Evolutionary conservation across 2,329 filamentous ascomycete species (phyloP).

Genomic region (Cryphonectria radicalis): DNA sequence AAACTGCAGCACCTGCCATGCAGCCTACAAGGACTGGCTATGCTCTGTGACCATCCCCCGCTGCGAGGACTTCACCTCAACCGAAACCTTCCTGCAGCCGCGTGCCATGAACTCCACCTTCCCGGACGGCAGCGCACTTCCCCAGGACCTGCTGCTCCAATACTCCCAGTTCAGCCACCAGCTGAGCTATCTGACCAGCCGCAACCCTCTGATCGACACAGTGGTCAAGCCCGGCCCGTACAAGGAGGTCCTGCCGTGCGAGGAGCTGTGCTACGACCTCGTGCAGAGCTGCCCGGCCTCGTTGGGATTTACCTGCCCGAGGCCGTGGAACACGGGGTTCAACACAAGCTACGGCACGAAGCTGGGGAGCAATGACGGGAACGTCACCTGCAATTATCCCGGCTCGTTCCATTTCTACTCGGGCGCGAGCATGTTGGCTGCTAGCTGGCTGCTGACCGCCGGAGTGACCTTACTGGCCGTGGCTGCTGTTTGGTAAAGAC

Average conservation of each 20-base stretch:
- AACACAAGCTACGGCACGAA: constrained; percentile 50
- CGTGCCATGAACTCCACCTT: constrained; percentile 76
- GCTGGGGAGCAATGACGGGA: constrained; percentile 30
- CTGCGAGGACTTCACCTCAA: constrained; percentile 78
- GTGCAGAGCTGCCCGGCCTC: constrained; percentile 82
- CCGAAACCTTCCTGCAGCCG: constrained; percentile 57
- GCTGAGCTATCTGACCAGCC: constrained; percentile 54
- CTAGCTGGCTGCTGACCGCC: constrained; percentile 33
- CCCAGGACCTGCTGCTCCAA: constrained; percentile 40
- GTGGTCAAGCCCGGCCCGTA: constrained; percentile 82
- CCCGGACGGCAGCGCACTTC: constrained; percentile 66
- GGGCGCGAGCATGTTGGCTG: constrained; percentile 34
- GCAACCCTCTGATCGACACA: constrained; percentile 74
- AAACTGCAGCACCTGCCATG: constrained; percentile 74
- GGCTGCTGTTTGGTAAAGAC: constrained; percentile 14
- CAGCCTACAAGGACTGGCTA: constrained; percentile 91
- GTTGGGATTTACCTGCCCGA: constrained; percentile 77
- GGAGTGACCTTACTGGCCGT: constrained; percentile 16
- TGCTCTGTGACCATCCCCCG: constrained; percentile 92
- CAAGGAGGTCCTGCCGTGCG: constrained; percentile 88
- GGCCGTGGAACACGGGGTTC: constrained; percentile 45
- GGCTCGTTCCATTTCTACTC: constrained; percentile 59
- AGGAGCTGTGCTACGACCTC: constrained; percentile 84
- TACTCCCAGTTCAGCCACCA: constrained; percentile 34
- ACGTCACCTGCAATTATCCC: constrained; percentile 62